A percentile compares a stretch with the other conserved stretches of the same genome.
Evolutionary conservation across 371 early-diverging fungal species (phyloP).

Genomic region (Apophysomyces variabilis): DNA sequence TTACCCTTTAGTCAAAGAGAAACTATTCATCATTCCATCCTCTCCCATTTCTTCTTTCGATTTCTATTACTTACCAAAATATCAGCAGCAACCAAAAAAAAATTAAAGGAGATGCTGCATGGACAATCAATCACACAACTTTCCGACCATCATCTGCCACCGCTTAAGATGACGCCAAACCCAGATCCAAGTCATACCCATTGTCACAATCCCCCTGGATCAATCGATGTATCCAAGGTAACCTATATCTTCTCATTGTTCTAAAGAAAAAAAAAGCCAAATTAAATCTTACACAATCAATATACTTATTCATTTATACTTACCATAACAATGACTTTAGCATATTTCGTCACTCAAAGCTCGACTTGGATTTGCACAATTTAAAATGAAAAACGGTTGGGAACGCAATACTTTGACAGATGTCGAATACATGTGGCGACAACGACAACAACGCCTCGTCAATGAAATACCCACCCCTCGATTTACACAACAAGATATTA

Average conservation of each 20-base stretch:
- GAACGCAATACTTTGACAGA: slow-evolving; percentile 39
- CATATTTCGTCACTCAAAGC: slow-evolving; percentile 34
- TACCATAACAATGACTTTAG: slow-evolving; percentile 15
- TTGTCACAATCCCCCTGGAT: not conserved
- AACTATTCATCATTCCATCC: slow-evolving; percentile 13
- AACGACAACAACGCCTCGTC: slow-evolving; percentile 31
- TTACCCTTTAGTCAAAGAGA: not conserved
- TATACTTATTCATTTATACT: not conserved
- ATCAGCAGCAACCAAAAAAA: not conserved
- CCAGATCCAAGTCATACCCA: slow-evolving; percentile 13
- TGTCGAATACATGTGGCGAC: slow-evolving; percentile 43
- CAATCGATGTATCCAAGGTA: slow-evolving; percentile 26
- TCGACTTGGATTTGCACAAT: slow-evolving; percentile 44
- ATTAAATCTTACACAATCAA: not conserved
- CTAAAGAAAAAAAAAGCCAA: slow-evolving; percentile 13
- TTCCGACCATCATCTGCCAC: slow-evolving; percentile 16
- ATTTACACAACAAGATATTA: slow-evolving; percentile 46
- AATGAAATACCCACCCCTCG: slow-evolving; percentile 43
- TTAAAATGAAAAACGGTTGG: slow-evolving; percentile 49
- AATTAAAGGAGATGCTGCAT: slow-evolving; percentile 1
- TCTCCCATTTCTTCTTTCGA: not conserved
- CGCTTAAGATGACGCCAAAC: slow-evolving; percentile 12
- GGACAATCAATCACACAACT: slow-evolving; percentile 15
- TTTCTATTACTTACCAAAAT: slow-evolving; percentile 6
- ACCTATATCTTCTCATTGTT: not conserved